Evolutionary conservation across 345 rosid species (phyloP).

Genomic region (Noccaea bulbosa): DNA sequence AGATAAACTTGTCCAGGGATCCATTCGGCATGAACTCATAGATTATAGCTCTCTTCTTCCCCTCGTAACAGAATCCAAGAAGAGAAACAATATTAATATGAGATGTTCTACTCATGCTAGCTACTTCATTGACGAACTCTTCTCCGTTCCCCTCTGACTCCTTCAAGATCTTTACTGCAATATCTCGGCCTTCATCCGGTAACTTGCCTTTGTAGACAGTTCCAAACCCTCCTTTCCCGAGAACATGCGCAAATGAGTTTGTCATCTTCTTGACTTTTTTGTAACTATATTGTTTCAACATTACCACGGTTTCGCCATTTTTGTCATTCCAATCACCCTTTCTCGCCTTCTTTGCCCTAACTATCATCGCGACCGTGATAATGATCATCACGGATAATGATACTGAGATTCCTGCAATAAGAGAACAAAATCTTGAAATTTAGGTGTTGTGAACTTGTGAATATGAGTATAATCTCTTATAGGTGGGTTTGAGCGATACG

Average conservation of each 20-base stretch:
- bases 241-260: slow-evolving; percentile 30
- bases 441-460: background rate
- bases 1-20: slow-evolving; percentile 45
- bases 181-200: background rate
- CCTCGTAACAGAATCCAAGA: slow-evolving; percentile 50
- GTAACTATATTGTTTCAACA: slow-evolving; percentile 34
- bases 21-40: slow-evolving; percentile 51
- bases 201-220: slow-evolving; percentile 33
- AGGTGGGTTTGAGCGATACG: background rate
- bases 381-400: background rate
- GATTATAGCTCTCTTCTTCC: slow-evolving; percentile 44
- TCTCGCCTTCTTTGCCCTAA: background rate
- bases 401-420: background rate
- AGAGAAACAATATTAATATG: slow-evolving; percentile 52
- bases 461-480: background rate
- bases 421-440: background rate
- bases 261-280: slow-evolving; percentile 40
- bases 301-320: background rate
- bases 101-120: slow-evolving; percentile 51
- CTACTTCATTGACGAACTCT: slow-evolving; percentile 58
- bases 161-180: slow-evolving; percentile 45
- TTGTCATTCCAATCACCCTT: slow-evolving; percentile 3
- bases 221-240: slow-evolving; percentile 43
- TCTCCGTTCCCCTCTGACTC: slow-evolving; percentile 35
- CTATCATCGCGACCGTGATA: background rate